Evolutionary conservation across 2,329 filamentous ascomycete species (phyloP).

Genomic region (Phoma herbarum): DNA sequence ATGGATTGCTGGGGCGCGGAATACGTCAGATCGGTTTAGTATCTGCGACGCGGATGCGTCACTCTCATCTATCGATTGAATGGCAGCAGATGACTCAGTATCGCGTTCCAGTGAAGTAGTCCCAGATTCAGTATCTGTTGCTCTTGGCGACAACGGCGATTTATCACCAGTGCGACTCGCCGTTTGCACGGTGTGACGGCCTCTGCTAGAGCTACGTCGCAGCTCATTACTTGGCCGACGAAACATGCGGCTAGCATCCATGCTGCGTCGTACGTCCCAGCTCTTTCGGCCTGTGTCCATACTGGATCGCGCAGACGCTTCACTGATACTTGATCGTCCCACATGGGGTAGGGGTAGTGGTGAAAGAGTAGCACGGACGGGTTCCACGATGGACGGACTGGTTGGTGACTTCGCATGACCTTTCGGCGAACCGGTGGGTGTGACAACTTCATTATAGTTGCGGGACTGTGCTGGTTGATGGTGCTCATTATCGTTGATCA

Average conservation of each 20-base stretch:
- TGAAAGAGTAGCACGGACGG: slow-evolving; percentile 57
- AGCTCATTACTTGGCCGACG: slow-evolving; percentile 44
- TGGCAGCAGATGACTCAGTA: slow-evolving; percentile 74
- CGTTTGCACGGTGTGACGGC: slow-evolving; percentile 62
- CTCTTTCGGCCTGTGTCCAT: slow-evolving; percentile 44
- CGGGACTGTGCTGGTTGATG: slow-evolving; percentile 32
- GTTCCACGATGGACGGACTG: slow-evolving; percentile 46
- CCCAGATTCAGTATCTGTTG: slow-evolving; percentile 75
- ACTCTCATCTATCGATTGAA: slow-evolving; percentile 71
- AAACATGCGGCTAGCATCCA: slow-evolving; percentile 64
- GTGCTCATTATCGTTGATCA: slow-evolving; percentile 71
- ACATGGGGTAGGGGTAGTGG: slow-evolving; percentile 49
- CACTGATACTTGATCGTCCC: slow-evolving; percentile 52
- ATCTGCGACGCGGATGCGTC: slow-evolving; percentile 89
- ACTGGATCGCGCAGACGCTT: slow-evolving; percentile 55
- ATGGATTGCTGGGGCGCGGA: slow-evolving; percentile 76
- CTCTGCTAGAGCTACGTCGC: slow-evolving; percentile 70
- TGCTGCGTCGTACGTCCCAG: slow-evolving; percentile 53
- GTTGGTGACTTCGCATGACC: slow-evolving; percentile 22
- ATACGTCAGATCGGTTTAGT: slow-evolving; percentile 84
- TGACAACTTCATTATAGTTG: slow-evolving; percentile 23
- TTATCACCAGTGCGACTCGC: slow-evolving; percentile 60
- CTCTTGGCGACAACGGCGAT: slow-evolving; percentile 60
- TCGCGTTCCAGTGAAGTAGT: slow-evolving; percentile 77
- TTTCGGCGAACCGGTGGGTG: slow-evolving; percentile 27